Base-by-base conservation (phyloP, 1,284 basidiomycete species). In the Rhodotorula sp. region DNA sequence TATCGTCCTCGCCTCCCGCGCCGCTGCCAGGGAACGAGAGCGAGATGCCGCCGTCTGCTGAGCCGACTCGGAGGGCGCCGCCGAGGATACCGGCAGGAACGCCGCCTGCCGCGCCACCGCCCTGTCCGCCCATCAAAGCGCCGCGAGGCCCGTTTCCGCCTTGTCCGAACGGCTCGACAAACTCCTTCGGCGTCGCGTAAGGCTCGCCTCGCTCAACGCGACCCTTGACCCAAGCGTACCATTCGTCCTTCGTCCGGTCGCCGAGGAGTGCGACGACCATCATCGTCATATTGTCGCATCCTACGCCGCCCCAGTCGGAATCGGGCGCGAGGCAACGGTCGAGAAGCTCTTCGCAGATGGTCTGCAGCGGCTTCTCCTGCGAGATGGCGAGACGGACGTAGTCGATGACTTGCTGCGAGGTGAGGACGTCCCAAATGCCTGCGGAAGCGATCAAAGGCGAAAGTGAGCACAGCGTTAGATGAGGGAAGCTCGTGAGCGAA, bases 261-360 rank as follows among this genome's bases (percentile, higher is more conserved):
- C 90, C 85, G 44, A 96, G 85, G 59, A 99, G 80, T 7, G 92
- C 96, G 59, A 99, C 87, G 68, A 99, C 86, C 75, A 97, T 86
- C 64, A 96, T 85, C 0, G 96, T 99, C 96, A 99, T 99, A 83
- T 99, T 99, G 83, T 99, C 96, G 79, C 94, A 98, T 30, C 96
- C 96, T 71, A 98, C 91, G 24, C 96, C 95, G 55, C 92, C 92
- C 52, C 91, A 90, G 57, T 91, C 90, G 4, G 92, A 91, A 79
- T 97, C 92, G 1, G 94, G 94, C 18, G 96, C 94, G 57, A 98
- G 85, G 80, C 96, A 99, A 74, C 90, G 88, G 73, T 94, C 90
- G 82, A 96, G 96, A 76, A 97, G 87, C 76, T 88, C 86, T 80
- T 97, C 93, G 77, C 89, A 88, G 72, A 98, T 92, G 78, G 92